Base-by-base conservation (phyloP, 169 alveolate species). In the Blepharisma undulans region DNA sequence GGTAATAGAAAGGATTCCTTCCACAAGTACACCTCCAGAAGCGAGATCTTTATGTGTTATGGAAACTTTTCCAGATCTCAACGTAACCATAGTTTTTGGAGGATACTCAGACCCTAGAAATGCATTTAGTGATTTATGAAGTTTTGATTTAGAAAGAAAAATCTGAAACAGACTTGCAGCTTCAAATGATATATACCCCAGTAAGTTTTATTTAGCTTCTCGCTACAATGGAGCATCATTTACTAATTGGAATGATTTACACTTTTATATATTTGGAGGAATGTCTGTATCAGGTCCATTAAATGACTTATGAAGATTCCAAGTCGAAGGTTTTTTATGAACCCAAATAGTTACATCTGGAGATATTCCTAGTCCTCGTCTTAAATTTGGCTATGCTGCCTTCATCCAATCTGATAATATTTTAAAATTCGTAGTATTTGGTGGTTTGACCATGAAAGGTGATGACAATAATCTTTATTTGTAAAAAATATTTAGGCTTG, bases 251-350 rank as follows among this genome's bases (percentile, higher is more conserved):
- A 60, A n/a, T 22, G 30, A 32, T 4, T 19, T 21, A 5, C 14
- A 60, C 19, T 82, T 82, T 82, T 82, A 60, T 60, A 36, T 82
- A 3, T 82, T 82, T 82, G 89, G 78, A 6, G 89, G 89, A 82
- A 34, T 36, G 25, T 21, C 78, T 6, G 76, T 21, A 22, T 32
- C 27, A 6, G 89, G 89, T 0, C 72, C 76, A 34, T 36, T 82
- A n/a, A 34, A 82, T 48, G 89, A 82, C 21, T 60, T 82, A n/a
- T 82, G 89, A 33, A 19, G 34, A 21, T 82, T 22, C 22, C 34
- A 82, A 21, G 29, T 82, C 10, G 36, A 21, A 21, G 29, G 78
- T 30, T 59, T 22, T 21, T 32, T 21, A 19, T 82, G 89, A 74
- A 22, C n/a, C 29, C 76, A 82, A 82, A 30, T 36, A 7, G 25